Evolutionary conservation across 2,329 filamentous ascomycete genomes (phyloP), one percentile per base, ranked within the genome.

Genomic region (Ophiocordyceps polyrhachis-furcata): DNA sequence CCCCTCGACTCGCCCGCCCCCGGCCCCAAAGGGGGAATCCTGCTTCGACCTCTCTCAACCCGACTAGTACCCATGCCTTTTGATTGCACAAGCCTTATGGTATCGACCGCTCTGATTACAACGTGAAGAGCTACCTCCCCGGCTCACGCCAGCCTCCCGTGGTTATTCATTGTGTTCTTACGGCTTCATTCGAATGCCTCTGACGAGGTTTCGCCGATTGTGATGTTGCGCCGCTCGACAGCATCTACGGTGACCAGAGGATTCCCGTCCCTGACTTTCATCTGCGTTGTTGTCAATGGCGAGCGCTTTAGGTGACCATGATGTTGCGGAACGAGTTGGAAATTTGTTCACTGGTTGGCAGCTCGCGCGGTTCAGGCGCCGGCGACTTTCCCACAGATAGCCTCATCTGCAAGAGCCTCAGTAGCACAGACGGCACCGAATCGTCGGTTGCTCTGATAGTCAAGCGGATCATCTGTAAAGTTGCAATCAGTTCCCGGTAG

Each of bases 391-490:
- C 77, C 8, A 62, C 58, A 8, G 81, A 71, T 42, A 96, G 69
- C 49, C 82, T 75, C 50, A 89, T 83, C 57, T 93, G 83, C 86
- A 98, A 93, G 47, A 83, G 66, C 61, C 85, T 88, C 55, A 91
- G 67, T 46, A 98, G 60, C 19, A 89, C 71, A 2, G 76, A 72
- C 8, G 91, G 87, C 0, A 98, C 85, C 29, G 71, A 75, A 57
- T 96, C 91, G 56, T 96, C 89, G 1, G 91, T 98, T 6, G 89
- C 91, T 49, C 91, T 76, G 53, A 98, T 81, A 0, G 91, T 98
- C 48, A 96, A 70, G 44, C 91, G 88, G 55, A 93, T 83, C 86
- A 95, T 95, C 91, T 95, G 29, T 7, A 23, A 25, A 9, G 11
- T 17, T 8, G 32, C 32, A 28, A 14, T 37, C 15, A 37, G 32